phyloP scores from a whole-genome alignment of 2,329 filamentous ascomycete species.

The Triangularia setosa region DNA sequence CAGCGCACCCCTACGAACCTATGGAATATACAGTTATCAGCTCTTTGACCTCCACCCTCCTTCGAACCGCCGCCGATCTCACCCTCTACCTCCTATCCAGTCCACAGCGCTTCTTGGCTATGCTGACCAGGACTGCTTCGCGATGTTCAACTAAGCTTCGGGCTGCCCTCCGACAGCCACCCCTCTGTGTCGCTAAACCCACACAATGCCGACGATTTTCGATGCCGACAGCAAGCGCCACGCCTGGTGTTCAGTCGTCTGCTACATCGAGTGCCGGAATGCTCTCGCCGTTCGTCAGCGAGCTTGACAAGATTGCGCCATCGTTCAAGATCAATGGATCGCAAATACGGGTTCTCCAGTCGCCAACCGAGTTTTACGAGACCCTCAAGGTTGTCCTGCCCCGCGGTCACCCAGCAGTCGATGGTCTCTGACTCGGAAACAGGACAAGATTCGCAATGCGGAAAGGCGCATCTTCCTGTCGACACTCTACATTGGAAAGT shows the following conservation, averaged over 20 bases:
- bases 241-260: conserved; percentile 22
- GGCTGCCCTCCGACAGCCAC: conserved; percentile 16
- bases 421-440: not conserved
- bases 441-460: conserved; percentile 79
- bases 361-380: conserved; percentile 85
- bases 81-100: not conserved
- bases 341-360: conserved; percentile 72
- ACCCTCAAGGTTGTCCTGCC: conserved; percentile 67
- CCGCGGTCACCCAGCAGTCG: not conserved
- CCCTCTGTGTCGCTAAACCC: conserved; percentile 30
- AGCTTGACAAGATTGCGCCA: conserved; percentile 87
- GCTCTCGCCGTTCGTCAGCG: conserved; percentile 55
- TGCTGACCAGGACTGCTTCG: conserved; percentile 28
- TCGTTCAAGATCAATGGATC: conserved; percentile 81
- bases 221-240: conserved; percentile 31
- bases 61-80: not conserved
- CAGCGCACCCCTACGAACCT: conserved; percentile 2
- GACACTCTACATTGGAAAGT: conserved; percentile 95
- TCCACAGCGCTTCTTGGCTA: conserved; percentile 17
- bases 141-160: conserved; percentile 27
- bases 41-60: not conserved
- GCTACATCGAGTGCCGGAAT: conserved; percentile 35
- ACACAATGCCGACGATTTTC: conserved; percentile 41
- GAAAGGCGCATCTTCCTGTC: conserved; percentile 81
- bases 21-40: not conserved